Percentiles rank a stretch among this genome's conserved stretches.
Evolutionary conservation across 306 rosid species (phyloP).

Genomic region (Prunus campanulata): DNA sequence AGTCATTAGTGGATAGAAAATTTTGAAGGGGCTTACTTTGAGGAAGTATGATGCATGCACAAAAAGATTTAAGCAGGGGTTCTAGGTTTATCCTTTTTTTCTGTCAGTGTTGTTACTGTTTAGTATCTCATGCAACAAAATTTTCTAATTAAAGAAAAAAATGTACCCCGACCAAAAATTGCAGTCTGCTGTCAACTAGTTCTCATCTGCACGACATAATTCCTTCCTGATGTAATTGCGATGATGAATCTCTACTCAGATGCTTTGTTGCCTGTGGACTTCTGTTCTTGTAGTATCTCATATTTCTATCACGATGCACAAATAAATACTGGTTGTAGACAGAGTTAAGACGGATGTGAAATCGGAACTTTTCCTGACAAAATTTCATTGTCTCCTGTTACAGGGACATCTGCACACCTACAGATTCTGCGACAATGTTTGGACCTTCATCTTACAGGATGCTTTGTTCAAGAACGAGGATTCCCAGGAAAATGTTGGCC

Average conservation of each 20-base stretch:
- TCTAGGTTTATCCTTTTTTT: background rate
- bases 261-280: background rate
- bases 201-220: background rate
- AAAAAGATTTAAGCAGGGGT: too few species aligned
- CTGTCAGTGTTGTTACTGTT: background rate
- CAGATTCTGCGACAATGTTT: slow-evolving; percentile 91
- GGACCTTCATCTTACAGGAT: slow-evolving; percentile 91
- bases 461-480: slow-evolving; percentile 72
- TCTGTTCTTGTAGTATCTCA: background rate
- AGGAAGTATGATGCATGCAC: too few species aligned
- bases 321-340: background rate
- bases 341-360: background rate
- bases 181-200: background rate
- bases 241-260: background rate
- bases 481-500: slow-evolving; percentile 51
- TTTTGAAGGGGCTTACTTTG: too few species aligned
- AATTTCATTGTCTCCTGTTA: background rate
- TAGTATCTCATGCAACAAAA: too few species aligned
- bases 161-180: background rate
- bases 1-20: too few species aligned
- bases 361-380: background rate
- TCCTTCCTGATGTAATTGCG: background rate
- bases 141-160: background rate
- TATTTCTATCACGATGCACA: background rate
- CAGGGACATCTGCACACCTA: slow-evolving; percentile 99